Evolutionary conservation across 768 basidiomycete genomes (phyloP), one percentile per base, ranked within the genome.

Genomic region (Tricholoma bakamatsutake): DNA sequence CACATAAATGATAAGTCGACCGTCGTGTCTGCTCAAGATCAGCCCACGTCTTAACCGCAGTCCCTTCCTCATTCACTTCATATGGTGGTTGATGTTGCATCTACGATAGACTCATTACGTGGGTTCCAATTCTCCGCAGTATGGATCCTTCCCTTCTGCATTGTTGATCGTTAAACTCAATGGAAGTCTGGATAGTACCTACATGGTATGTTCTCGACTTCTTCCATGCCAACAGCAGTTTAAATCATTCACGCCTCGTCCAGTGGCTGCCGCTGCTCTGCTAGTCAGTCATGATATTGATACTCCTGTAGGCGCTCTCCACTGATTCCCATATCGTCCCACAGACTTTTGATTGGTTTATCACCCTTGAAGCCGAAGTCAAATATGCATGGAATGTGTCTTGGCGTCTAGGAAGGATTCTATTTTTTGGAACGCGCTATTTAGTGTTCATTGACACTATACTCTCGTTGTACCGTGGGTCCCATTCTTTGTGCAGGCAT

Each of bases 271-370:
- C 8, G 15, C n/a, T 5, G 28, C 40, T 10, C 39, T 53, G 7
- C n/a, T 53, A 17, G 52, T 52, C 10, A 5, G 52, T 52, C 31
- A 5, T 31, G 10, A 9, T 17, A 24, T 17, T 7, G 9, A 2
- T 27, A n/a, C 17, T 17, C 24, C 11, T 43, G 9, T 40, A 9
- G 21, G 21, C 21, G 21, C 21, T 24, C 21, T 11, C 15, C 4
- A 6, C 52, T 53, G 12, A 39, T 13, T 2, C 4, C 8, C 15
- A 3, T 13, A 18, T 30, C 12, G 4, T 11, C 21, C 12, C 13
- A 13, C 31, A 53, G 52, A 24, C 8, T 31, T 33, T 53, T 5
- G 52, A 53, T 43, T 53, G 52, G 52, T 42, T 53, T 31, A 28
- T 53, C 10, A 30, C 31, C 40, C 18, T 53, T 12, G 40, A 31